These are phyloP conservation scores for Fusarium algeriense DNA, from an alignment of 2,329 filamentous ascomycete species.

Conservation along the genomic window DNA sequence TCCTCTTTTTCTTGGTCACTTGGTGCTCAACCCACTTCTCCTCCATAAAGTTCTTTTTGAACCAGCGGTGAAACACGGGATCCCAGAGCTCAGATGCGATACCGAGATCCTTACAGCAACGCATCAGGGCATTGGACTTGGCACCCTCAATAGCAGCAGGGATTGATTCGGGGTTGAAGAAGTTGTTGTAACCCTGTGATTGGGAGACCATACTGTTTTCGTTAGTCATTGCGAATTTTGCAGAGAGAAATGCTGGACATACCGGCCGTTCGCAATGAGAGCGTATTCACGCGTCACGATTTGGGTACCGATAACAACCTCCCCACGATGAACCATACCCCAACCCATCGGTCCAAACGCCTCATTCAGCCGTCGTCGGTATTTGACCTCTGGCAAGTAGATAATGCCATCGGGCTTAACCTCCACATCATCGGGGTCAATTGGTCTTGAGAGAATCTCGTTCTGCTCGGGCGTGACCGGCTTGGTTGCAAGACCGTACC, in stretches of 20 bases:
- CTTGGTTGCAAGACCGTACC: conserved; percentile 78
- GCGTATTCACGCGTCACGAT: conserved; percentile 92
- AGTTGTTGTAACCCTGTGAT: conserved; percentile 93
- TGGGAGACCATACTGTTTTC: conserved; percentile 83
- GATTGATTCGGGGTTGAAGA: conserved; percentile 90
- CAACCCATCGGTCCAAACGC: conserved; percentile 96
- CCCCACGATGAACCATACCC: conserved; percentile 90
- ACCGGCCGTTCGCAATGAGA: conserved; percentile 89
- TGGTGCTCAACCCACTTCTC: conserved; percentile 93
- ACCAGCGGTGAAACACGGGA: conserved; percentile 87
- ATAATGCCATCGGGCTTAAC: conserved; percentile 98
- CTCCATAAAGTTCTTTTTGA: conserved; percentile 78
- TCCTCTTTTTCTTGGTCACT: conserved; percentile 87
- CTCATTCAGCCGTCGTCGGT: conserved; percentile 87
- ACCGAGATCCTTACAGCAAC: conserved; percentile 97
- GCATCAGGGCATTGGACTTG: conserved; percentile 97
- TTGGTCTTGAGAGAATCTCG: conserved; percentile 74
- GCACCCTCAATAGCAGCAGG: conserved; percentile 96
- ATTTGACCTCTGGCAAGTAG: conserved; percentile 98
- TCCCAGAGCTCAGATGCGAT: conserved; percentile 98
- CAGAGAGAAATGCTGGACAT: conserved; percentile 49
- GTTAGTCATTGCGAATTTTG: neutral
- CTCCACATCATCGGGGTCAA: conserved; percentile 84
- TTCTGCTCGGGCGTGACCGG: conserved; percentile 79
- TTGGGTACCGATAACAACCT: conserved; percentile 85